Conservation (phyloP, 176 grass and related monocot genomes). For the Bothriochloa decipiens region DNA sequence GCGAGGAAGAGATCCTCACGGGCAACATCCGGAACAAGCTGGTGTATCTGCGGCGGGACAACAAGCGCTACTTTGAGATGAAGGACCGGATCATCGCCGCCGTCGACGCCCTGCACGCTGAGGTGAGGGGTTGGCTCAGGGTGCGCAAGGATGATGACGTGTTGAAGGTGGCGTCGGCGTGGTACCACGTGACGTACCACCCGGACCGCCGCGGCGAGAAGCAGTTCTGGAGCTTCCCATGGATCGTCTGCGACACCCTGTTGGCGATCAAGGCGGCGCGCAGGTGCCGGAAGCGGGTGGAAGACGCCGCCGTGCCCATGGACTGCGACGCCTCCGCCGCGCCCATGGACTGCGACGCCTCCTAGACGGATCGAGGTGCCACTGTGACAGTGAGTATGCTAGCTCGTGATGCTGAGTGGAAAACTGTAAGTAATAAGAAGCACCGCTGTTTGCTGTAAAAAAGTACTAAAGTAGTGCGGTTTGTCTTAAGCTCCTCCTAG, state of each 20-base stretch:
- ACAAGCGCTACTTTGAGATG: constrained; percentile 83
- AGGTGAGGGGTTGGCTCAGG: constrained; percentile 61
- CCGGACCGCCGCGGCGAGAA: constrained; percentile 40
- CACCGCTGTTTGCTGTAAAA: not conserved
- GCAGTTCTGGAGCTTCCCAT: constrained; percentile 82
- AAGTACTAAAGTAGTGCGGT: not conserved
- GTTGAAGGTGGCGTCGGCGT: constrained; percentile 75
- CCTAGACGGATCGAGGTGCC: not conserved
- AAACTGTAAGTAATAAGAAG: not conserved
- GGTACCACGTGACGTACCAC: constrained; percentile 90
- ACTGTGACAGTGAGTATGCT: not conserved
- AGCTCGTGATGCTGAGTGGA: not conserved
- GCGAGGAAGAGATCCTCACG: constrained; percentile 94
- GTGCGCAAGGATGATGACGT: constrained; percentile 28
- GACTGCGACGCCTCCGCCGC: not conserved
- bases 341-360: constrained; percentile 35
- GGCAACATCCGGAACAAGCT: constrained; percentile 80
- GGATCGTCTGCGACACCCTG: constrained; percentile 64
- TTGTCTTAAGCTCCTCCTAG: not conserved
- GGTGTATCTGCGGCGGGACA: constrained; percentile 72
- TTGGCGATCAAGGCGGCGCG: constrained; percentile 63
- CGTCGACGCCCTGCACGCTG: constrained; percentile 57
- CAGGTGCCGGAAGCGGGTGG: constrained; percentile 26
- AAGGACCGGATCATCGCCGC: constrained; percentile 85
- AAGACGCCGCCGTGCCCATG: not conserved